Conservation (phyloP, 1,284 basidiomycete genomes). For the Amylostereum areolatum region DNA sequence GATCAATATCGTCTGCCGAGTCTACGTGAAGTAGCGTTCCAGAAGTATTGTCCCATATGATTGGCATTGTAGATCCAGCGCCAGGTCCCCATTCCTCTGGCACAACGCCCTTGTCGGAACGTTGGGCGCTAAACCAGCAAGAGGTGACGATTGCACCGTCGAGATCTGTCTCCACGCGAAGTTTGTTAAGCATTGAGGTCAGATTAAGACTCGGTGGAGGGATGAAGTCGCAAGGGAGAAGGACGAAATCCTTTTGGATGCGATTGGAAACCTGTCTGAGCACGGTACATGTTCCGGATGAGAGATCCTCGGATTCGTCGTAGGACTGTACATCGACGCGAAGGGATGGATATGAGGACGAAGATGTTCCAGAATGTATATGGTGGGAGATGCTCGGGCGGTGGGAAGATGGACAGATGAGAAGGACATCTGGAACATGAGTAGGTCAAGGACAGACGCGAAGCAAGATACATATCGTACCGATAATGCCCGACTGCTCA, state of each 20-base stretch:
- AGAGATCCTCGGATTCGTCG: constrained; percentile 64
- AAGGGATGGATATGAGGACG: constrained; percentile 53
- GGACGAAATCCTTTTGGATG: constrained; percentile 78
- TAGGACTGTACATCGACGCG: constrained; percentile 70
- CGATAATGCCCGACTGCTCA: constrained; percentile 80
- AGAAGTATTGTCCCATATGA: constrained; percentile 61
- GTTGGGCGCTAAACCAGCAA: constrained; percentile 64
- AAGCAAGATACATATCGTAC: constrained; percentile 33
- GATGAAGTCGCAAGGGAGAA: constrained; percentile 90
- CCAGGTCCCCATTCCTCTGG: constrained; percentile 68
- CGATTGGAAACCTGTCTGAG: constrained; percentile 64
- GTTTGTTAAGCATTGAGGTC: constrained; percentile 71
- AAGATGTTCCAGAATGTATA: constrained; percentile 61
- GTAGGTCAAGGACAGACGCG: constrained; percentile 8
- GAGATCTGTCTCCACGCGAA: constrained; percentile 62
- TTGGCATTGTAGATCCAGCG: constrained; percentile 35
- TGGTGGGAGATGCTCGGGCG: constrained; percentile 74
- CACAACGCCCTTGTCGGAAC: constrained; percentile 46
- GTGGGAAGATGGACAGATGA: constrained; percentile 77
- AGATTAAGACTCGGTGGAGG: constrained; percentile 72
- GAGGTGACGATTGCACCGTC: constrained; percentile 70
- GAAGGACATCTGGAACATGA: constrained; percentile 61
- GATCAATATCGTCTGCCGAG: constrained; percentile 60
- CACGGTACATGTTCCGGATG: constrained; percentile 63
- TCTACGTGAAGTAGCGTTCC: constrained; percentile 70